A percentile compares a stretch with the other conserved stretches of the same genome.
These are phyloP conservation scores for Calonectria crousiana DNA, from an alignment of 2,329 filamentous ascomycete genomes.

Conservation along the genomic window DNA sequence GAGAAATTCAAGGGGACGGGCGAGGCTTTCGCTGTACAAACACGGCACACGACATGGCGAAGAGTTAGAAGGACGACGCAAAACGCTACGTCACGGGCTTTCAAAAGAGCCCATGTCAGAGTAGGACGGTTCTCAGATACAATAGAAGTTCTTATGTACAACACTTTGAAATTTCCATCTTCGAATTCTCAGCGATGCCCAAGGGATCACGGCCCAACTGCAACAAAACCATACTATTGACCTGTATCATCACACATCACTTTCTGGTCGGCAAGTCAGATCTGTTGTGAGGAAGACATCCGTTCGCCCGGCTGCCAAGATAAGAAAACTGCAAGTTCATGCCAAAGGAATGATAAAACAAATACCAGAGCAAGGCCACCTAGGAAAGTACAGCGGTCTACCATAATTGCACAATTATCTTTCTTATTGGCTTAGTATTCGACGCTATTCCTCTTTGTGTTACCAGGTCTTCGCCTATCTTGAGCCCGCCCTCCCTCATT, in stretches of 20 bases:
- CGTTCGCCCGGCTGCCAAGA: constrained; percentile 38
- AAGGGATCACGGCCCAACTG: neutral
- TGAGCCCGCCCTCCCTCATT: neutral
- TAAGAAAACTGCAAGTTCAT: constrained; percentile 35
- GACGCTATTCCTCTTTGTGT: neutral
- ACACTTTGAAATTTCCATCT: constrained; percentile 37
- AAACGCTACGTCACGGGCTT: constrained; percentile 36
- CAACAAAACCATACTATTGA: constrained; percentile 27
- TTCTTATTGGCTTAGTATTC: neutral
- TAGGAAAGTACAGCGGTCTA: no score
- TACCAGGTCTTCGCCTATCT: neutral
- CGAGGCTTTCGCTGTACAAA: constrained; percentile 42
- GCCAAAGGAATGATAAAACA: constrained; percentile 31
- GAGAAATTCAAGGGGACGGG: constrained; percentile 12
- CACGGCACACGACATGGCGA: constrained; percentile 31
- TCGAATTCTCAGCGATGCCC: neutral
- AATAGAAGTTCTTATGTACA: constrained; percentile 52
- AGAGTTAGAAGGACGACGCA: constrained; percentile 35
- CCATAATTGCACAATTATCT: constrained; percentile 3
- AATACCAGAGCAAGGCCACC: neutral
- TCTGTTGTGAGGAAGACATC: constrained; percentile 28
- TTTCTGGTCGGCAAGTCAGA: constrained; percentile 18
- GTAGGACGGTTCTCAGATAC: constrained; percentile 43
- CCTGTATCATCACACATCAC: constrained; percentile 20
- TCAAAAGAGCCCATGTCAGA: constrained; percentile 42